These are phyloP conservation scores for Xylaria acuta DNA, from an alignment of 495 filamentous ascomycete genomes.

Conservation along the genomic window DNA sequence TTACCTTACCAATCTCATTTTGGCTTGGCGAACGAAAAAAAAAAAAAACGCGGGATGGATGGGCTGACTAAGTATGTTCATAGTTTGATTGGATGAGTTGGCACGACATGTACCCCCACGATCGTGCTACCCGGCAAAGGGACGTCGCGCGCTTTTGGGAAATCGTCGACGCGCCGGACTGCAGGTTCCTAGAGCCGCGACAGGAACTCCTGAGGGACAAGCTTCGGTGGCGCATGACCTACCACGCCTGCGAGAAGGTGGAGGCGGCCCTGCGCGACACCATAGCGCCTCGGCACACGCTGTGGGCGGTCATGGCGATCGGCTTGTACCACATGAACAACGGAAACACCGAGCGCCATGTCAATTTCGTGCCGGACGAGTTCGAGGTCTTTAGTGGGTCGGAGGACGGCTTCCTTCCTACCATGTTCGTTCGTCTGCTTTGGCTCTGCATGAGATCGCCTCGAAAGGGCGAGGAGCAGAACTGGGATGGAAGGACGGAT, in stretches of 20 bases:
- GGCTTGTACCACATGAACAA: not conserved
- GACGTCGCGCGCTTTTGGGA: not conserved
- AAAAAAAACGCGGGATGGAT: no score
- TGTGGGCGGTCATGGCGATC: not conserved
- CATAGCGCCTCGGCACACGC: not conserved
- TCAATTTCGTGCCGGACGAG: not conserved
- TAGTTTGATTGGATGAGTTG: not conserved
- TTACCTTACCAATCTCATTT: no score
- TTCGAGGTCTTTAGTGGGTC: not conserved
- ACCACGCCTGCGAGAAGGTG: not conserved
- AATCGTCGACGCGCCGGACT: not conserved
- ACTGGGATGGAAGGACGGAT: not conserved
- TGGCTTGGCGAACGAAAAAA: no score
- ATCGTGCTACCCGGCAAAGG: not conserved
- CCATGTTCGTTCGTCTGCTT: not conserved
- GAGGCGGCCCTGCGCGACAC: not conserved
- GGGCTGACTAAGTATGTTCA: not conserved
- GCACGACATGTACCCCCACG: constrained; percentile 7
- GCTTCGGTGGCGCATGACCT: not conserved
- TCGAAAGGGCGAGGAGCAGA: not conserved
- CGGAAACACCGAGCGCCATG: not conserved
- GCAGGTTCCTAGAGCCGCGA: not conserved
- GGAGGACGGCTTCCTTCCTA: not conserved
- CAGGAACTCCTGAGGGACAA: not conserved
- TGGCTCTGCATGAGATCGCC: not conserved